Evolutionary conservation across 2,329 filamentous ascomycete genomes (phyloP), one percentile per base, ranked within the genome.

Genomic region (Paecilomyces sp.): DNA sequence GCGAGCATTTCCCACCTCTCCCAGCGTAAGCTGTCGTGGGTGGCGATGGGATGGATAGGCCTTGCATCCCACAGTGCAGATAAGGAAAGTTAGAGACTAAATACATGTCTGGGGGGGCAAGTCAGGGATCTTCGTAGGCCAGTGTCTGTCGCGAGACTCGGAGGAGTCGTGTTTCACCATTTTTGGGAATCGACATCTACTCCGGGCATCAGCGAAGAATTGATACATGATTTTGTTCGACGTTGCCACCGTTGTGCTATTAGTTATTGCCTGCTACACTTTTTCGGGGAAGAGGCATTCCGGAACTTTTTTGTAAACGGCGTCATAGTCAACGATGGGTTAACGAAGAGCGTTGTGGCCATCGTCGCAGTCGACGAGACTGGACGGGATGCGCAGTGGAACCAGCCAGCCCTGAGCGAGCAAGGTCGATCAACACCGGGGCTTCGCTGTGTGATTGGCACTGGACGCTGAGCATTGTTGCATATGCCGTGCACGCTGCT

Each of bases 371-470:
- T 28, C 33, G 55, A 33, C 31, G 2, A 11, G 31, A 33, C n/a
- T 18, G 41, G 15, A 47, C 41, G 36, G 56, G 41, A 57, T 30
- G 28, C 28, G 56, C 13, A 33, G 56, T 57, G 56, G 56, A 57
- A 57, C 56, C 41, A 25, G 3, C 56, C 24, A 57, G 41, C 41
- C 56, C 24, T 24, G 55, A n/a, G 41, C 5, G 41, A 47, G 41
- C 41, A 47, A 41, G 28, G 56, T 57, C 41, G 56, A 53, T 57
- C 56, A 33, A 57, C 56, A 33, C 41, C 8, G 50, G 15, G n/a
- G 25, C 34, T 52, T 41, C 25, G 3, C 47, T n/a, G 12, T 3
- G 7, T 57, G 24, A 57, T 57, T 57, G 56, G 56, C 41, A 33
- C 36, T 25, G 33, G 9, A 34, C 22, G 33, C 22, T 47, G 34